Conservation (phyloP, 1,284 basidiomycete genomes). For the Mycena sp. region DNA sequence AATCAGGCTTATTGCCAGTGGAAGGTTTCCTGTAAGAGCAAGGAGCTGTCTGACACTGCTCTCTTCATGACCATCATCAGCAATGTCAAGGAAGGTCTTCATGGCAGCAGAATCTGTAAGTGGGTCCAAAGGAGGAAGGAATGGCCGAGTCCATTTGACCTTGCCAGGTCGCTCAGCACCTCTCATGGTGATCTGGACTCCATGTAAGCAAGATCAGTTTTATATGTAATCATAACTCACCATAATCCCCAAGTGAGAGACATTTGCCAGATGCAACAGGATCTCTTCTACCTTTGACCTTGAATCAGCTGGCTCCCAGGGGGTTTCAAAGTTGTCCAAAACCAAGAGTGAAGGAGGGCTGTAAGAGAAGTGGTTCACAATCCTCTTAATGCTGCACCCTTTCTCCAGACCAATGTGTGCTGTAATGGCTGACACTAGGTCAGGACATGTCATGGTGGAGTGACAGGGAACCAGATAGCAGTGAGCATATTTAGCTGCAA, state of each 20-base stretch:
- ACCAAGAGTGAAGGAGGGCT: slow-evolving; percentile 31
- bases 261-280: slow-evolving; percentile 34
- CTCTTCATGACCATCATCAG: not conserved
- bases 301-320: slow-evolving; percentile 37
- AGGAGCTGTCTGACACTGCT: slow-evolving; percentile 1
- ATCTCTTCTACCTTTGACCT: slow-evolving; percentile 37
- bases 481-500: not conserved
- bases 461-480: slow-evolving; percentile 16
- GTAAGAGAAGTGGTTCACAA: not conserved
- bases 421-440: slow-evolving; percentile 36
- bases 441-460: slow-evolving; percentile 26
- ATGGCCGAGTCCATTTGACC: slow-evolving; percentile 17
- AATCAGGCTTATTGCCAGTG: slow-evolving; percentile 13
- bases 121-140: slow-evolving; percentile 2
- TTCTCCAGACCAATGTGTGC: not conserved
- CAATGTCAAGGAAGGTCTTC: slow-evolving; percentile 15
- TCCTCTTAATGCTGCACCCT: not conserved
- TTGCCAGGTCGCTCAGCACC: slow-evolving; percentile 8
- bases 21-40: slow-evolving; percentile 13
- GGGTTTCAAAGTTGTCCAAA: slow-evolving; percentile 45
- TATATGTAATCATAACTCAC: slow-evolving; percentile 15
- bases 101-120: slow-evolving; percentile 5
- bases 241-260: slow-evolving; percentile 35
- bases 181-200: slow-evolving; percentile 12
- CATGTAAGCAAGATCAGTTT: not conserved